Base-by-base conservation (phyloP, 257 asterid species). In the Avicennia marina region DNA sequence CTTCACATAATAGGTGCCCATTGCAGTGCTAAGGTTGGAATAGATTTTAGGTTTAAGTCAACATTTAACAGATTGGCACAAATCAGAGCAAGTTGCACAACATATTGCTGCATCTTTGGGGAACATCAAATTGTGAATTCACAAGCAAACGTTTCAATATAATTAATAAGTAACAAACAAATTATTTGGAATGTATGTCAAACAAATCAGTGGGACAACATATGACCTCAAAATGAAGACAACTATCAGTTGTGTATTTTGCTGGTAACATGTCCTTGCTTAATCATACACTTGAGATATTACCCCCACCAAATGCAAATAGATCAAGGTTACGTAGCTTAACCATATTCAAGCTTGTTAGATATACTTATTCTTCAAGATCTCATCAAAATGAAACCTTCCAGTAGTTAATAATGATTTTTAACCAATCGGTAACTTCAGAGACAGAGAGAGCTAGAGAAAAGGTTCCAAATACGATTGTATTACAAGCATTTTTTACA, bases 121-220 rank as follows among this genome's bases (percentile, higher is more conserved):
- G 67, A 69, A 66, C 79, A 69, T 53, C 51, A 53, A 34, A 42
- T 17, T 58, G 56, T 50, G 73, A 61, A 38, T 58, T 58, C 58
- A 50, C 56, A 25, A 41, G 58, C 4, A 40, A 33, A 22, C 56
- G 57, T 63, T 64, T 40, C 56, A 4, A 50, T 3, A 50, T 51
- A 48, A 67, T 47, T 42, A 50, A 54, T 32, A 41, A 58, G 12
- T 53, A 38, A 48, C 43, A 53, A 57, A 59, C 16, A 63, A 44
- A 38, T 47, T 63, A 60, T 56, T 27, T 22, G 62, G 36, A 4
- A 56, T 15, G 50, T 34, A 58, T 42, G 59, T 29, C 5, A 63
- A 56, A 29, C 21, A 48, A 63, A 49, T 19, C 17, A 19, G 16
- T 39, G 44, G 38, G 42, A 44, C 57, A 16, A 54, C 33, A 62